phyloP scores from a whole-genome alignment of 2,329 filamentous ascomycete species.

The Torrubiella hemipterigena region DNA sequence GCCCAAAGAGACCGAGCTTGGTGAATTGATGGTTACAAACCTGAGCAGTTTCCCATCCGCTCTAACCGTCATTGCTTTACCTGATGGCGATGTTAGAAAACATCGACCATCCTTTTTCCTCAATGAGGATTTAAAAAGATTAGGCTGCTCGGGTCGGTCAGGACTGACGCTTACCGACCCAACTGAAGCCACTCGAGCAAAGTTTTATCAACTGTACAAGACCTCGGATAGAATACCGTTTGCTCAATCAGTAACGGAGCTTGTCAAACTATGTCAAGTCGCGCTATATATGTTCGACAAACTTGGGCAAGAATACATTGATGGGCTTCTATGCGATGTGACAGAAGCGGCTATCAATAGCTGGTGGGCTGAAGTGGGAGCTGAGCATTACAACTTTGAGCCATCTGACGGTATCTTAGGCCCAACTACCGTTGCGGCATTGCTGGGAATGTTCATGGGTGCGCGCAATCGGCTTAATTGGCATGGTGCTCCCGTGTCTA shows the following conservation, averaged over 20 bases:
- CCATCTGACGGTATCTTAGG: slow-evolving; percentile 87
- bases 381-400: slow-evolving; percentile 84
- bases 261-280: slow-evolving; percentile 84
- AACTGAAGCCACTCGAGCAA: slow-evolving; percentile 70
- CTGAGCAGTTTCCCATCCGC: slow-evolving; percentile 84
- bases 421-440: slow-evolving; percentile 77
- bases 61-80: slow-evolving; percentile 81
- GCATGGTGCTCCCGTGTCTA: slow-evolving; percentile 69
- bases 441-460: slow-evolving; percentile 81
- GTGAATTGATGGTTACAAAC: slow-evolving; percentile 88
- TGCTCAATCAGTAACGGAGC: slow-evolving; percentile 67
- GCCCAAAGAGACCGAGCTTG: slow-evolving; percentile 68
- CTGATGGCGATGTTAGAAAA: slow-evolving; percentile 70
- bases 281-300: slow-evolving; percentile 82
- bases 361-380: slow-evolving; percentile 93
- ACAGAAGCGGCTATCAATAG: slow-evolving; percentile 83
- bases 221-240: slow-evolving; percentile 74
- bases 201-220: slow-evolving; percentile 84
- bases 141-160: slow-evolving; percentile 83
- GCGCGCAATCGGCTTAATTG: slow-evolving; percentile 82
- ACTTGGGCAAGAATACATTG: slow-evolving; percentile 76
- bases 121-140: slow-evolving; percentile 84
- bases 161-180: slow-evolving; percentile 72
- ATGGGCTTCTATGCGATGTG: slow-evolving; percentile 84
- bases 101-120: slow-evolving; percentile 80